These are phyloP conservation scores for Haemoproteus tartakovskyi DNA, from an alignment of 169 alveolate species.

Conservation along the genomic window DNA sequence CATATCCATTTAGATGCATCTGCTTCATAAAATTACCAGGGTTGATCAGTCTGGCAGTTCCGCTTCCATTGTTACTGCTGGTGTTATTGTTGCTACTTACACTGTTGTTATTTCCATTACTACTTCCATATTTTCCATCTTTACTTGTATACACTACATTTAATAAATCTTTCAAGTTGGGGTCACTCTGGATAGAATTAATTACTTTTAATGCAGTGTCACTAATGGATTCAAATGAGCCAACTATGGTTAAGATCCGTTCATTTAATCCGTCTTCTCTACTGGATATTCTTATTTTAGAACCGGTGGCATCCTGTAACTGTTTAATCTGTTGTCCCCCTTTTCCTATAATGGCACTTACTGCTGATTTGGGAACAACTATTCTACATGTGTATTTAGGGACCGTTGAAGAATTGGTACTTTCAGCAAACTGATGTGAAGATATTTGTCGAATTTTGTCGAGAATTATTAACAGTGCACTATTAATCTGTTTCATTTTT, in stretches of 20 bases:
- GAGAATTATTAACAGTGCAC: conserved; percentile 29
- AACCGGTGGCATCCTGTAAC: conserved; percentile 45
- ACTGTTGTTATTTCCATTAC: too few relatives aligned
- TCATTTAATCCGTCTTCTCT: conserved; percentile 61
- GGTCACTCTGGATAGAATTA: conserved; percentile 41
- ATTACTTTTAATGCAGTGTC: conserved; percentile 39
- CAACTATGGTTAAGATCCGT: conserved; percentile 30
- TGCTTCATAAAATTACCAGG: conserved; percentile 41
- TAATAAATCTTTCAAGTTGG: conserved; percentile 58
- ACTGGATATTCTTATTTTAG: conserved; percentile 41
- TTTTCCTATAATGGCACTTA: conserved; percentile 65
- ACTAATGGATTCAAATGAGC: conserved; percentile 48
- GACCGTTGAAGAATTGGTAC: conserved; percentile 1
- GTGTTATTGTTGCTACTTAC: too few relatives aligned
- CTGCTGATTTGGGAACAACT: conserved; percentile 66
- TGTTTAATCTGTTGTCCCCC: conserved; percentile 60
- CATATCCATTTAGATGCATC: conserved; percentile 36
- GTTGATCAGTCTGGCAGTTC: background rate
- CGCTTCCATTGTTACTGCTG: conserved; percentile 17
- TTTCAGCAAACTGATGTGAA: conserved; percentile 1
- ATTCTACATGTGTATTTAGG: conserved; percentile 57
- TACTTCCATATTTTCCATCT: too few relatives aligned
- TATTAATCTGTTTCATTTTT: conserved; percentile 32
- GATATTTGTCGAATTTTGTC: conserved; percentile 52
- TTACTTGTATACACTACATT: conserved; percentile 46